Percentiles rank a stretch among this genome's conserved stretches.
Conservation (phyloP, 352 stramenopile species). For the Aphanomyces cochlioides region DNA sequence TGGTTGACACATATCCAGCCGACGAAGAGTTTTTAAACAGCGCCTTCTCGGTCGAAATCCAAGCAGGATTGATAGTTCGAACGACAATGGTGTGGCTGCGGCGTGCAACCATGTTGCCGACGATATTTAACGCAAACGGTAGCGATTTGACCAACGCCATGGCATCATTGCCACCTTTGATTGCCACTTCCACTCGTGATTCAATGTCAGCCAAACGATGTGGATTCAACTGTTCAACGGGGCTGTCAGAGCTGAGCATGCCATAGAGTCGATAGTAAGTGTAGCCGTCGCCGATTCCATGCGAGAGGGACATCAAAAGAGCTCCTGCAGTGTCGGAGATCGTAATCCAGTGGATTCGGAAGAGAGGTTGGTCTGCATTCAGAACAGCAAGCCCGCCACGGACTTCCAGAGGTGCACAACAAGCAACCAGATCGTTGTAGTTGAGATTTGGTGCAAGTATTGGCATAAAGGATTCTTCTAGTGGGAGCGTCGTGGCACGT, state of each 20-base stretch:
- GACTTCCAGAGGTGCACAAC: neutral
- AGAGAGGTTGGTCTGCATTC: conserved; percentile 35
- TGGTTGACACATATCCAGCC: conserved; percentile 29
- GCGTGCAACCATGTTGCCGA: neutral
- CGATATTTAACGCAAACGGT: conserved; percentile 3
- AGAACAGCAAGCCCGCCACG: conserved; percentile 24
- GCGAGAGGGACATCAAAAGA: conserved; percentile 38
- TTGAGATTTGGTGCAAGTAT: neutral
- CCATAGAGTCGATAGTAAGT: conserved; percentile 44
- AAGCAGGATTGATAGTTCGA: conserved; percentile 29
- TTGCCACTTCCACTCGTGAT: conserved; percentile 25
- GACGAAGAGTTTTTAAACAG: neutral
- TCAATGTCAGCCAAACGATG: conserved; percentile 33
- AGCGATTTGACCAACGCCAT: conserved; percentile 24
- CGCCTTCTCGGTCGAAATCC: conserved; percentile 33
- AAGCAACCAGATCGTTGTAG: neutral
- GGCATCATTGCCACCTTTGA: conserved; percentile 32
- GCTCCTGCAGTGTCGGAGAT: conserved; percentile 28
- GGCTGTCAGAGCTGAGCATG: conserved; percentile 35
- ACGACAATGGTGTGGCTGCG: conserved; percentile 23
- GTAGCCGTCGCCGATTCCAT: conserved; percentile 41
- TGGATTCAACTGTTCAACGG: conserved; percentile 33
- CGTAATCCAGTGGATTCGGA: conserved; percentile 37
- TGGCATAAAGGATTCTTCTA: neutral
- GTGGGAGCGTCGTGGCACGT: neutral